These are phyloP conservation scores for Sarcodon aspratus DNA, from an alignment of 768 basidiomycete genomes.

Conservation along the genomic window DNA sequence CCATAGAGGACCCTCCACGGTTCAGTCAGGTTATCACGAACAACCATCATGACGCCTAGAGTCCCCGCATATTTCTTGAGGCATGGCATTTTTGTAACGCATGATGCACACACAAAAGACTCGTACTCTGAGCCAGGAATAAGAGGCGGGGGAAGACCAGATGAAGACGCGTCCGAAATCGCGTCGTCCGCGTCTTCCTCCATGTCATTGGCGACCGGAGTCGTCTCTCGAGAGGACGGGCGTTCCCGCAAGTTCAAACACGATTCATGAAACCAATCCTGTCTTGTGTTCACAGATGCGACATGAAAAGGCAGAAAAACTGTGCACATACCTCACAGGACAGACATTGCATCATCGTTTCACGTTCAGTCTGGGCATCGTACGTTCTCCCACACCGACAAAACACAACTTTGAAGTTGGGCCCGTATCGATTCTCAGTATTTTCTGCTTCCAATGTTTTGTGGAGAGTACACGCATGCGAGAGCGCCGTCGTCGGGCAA, in stretches of 20 bases:
- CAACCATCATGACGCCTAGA: conserved; percentile 53
- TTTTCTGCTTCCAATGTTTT: conserved; percentile 42
- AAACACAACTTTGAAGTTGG: conserved; percentile 62
- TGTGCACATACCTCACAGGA: conserved; percentile 58
- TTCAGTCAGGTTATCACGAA: conserved; percentile 32
- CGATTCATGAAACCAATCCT: conserved; percentile 92
- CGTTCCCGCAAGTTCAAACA: conserved; percentile 71
- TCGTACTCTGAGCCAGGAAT: conserved; percentile 65
- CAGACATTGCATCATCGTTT: conserved; percentile 86
- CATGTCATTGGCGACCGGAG: conserved; percentile 11
- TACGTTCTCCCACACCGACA: conserved; percentile 69
- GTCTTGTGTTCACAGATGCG: neutral
- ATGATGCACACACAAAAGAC: conserved; percentile 58
- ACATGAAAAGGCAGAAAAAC: neutral
- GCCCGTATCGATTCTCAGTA: conserved; percentile 49
- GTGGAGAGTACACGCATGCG: conserved; percentile 57
- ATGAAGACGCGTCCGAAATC: conserved; percentile 51
- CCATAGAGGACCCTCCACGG: conserved; percentile 34
- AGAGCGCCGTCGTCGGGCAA: conserved; percentile 59
- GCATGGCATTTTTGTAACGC: conserved; percentile 43
- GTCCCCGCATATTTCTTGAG: conserved; percentile 60
- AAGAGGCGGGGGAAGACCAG: conserved; percentile 55
- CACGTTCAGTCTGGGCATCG: conserved; percentile 59
- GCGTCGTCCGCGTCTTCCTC: conserved; percentile 33
- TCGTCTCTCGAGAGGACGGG: conserved; percentile 35